Evolutionary conservation across 257 asterid species (phyloP).

Genomic region (Striga asiatica): DNA sequence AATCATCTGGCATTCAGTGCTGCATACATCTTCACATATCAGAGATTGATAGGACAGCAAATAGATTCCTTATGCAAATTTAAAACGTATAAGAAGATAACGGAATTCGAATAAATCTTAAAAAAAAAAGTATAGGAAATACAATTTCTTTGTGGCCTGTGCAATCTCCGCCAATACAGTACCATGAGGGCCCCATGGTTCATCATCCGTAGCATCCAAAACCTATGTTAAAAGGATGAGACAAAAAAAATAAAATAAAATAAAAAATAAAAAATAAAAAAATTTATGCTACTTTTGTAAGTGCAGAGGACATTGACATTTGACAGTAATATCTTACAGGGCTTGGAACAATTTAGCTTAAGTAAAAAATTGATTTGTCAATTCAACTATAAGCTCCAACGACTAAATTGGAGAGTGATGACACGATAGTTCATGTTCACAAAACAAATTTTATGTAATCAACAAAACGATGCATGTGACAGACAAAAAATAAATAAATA

Average conservation of each 20-base stretch:
- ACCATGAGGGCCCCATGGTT: slow-evolving; percentile 99
- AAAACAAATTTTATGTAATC: background rate
- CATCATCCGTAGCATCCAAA: slow-evolving; percentile 93
- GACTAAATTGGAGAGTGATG: background rate
- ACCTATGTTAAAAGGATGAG: slow-evolving; percentile 37
- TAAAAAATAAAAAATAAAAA: background rate
- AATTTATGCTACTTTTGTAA: no score
- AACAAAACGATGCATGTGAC: background rate
- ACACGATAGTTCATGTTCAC: background rate
- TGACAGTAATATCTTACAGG: background rate
- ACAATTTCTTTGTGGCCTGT: slow-evolving; percentile 86
- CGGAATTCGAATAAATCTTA: slow-evolving; percentile 3
- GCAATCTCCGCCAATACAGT: slow-evolving; percentile 91
- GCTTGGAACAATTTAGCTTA: background rate
- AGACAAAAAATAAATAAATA: background rate
- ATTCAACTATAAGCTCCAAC: background rate
- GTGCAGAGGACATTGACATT: no score
- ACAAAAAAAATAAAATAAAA: slow-evolving; percentile 2
- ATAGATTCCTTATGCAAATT: background rate
- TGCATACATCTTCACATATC: slow-evolving; percentile 37
- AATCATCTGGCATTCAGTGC: slow-evolving; percentile 80
- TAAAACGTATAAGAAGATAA: slow-evolving; percentile 2
- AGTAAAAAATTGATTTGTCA: background rate
- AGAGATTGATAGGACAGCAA: slow-evolving; percentile 14
- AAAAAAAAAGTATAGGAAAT: slow-evolving; percentile 14